These are phyloP conservation scores for Colletotrichum brevisporum DNA, from an alignment of 2,329 filamentous ascomycete species.

Conservation along the genomic window DNA sequence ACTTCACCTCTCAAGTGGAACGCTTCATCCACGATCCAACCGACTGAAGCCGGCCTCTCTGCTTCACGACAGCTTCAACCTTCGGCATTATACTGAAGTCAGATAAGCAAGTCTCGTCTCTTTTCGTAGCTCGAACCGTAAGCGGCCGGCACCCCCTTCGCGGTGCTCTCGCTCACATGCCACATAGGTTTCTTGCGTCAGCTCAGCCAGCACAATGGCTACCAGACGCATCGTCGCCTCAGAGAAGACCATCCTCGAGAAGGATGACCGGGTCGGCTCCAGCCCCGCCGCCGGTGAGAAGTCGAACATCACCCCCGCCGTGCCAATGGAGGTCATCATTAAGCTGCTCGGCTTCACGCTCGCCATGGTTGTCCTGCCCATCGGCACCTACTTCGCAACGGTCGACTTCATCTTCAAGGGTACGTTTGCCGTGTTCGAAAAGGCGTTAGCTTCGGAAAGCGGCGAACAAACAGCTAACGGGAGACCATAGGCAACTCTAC, in stretches of 20 bases:
- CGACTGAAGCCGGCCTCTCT: constrained; percentile 6
- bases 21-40: not conserved
- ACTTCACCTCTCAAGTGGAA: constrained; percentile 27
- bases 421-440: constrained; percentile 52
- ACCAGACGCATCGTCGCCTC: constrained; percentile 75
- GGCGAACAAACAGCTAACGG: constrained; percentile 3
- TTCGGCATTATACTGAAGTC: not conserved
- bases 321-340: constrained; percentile 87
- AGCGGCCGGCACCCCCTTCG: not conserved
- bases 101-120: not conserved
- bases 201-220: constrained; percentile 68
- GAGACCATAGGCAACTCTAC: constrained; percentile 81
- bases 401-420: constrained; percentile 84
- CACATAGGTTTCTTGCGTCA: not conserved
- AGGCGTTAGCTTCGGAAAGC: not conserved
- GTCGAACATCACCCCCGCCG: constrained; percentile 85
- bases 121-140: not conserved
- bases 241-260: constrained; percentile 77
- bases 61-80: constrained; percentile 8
- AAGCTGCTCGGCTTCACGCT: constrained; percentile 93
- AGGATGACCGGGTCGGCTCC: constrained; percentile 63
- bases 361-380: constrained; percentile 90
- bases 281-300: constrained; percentile 63
- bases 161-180: not conserved
- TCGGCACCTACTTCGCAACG: constrained; percentile 89